Base-by-base conservation (phyloP, 495 filamentous ascomycete genomes). In the Penicillium cataractarum region DNA sequence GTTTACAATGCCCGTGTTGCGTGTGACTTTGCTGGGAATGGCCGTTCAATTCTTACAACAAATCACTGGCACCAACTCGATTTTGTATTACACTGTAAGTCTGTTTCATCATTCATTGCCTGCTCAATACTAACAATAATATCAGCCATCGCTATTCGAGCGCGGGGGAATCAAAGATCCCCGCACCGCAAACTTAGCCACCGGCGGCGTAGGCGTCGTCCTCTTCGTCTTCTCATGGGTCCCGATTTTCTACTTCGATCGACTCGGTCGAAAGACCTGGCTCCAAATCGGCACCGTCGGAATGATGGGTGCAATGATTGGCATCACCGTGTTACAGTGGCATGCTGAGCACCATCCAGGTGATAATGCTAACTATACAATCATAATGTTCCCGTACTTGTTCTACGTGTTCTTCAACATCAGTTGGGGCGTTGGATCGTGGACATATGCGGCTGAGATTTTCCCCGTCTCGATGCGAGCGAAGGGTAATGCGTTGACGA, bases 1-100 rank as follows among this genome's bases (percentile, higher is more conserved):
- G 37, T 80, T 80, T 4, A 83, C 84, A 50, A 80, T 81, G 62
- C 75, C 74, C 2, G 66, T 76, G 17, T 37, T 71, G 52, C 58
- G 59, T 21, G 61, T 70, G n/a, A 72, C 70, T 6, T n/a, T 68
- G 24, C 57, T 79, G 8, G 74, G 67, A 35, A 68, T 76, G 42
- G 71, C 69, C 5, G 66, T 74, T 0, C 73, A 76, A 52, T 75
- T 78, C 57, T 72, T 80, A 46, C 76, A 77, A 51, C 78, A 78
- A 31, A 64, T 78, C 22, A 73, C 71, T 0, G 75, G 76, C 17
- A 74, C 74, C 2, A 78, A 79, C 55, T 71, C 72, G 6, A 72
- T 79, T 31, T 64, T 71, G 1, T 77, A 74, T 39, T 70, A 70
- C 33, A 68, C 35, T 2, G 35, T 39, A 39, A 39, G 35, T 17